Percentiles rank a stretch among this genome's conserved stretches.
phyloP scores from a whole-genome alignment of 495 filamentous ascomycete species.

The Jackrogersella minutella region DNA sequence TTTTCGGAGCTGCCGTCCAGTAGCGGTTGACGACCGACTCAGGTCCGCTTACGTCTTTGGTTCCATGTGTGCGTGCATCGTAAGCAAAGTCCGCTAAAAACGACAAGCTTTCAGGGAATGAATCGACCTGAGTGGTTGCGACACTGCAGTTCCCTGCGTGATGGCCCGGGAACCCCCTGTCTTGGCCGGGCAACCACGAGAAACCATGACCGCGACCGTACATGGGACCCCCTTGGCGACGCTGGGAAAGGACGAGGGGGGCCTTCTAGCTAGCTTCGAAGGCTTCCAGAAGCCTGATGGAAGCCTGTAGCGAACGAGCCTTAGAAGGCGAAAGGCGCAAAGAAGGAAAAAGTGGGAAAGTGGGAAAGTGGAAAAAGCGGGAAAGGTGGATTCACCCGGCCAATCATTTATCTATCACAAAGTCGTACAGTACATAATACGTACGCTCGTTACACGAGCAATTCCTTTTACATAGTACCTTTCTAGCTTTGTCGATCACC shows the following conservation, averaged over 20 bases:
- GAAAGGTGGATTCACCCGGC: constrained; percentile 33
- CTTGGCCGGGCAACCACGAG: constrained; percentile 31
- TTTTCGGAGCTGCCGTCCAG: constrained; percentile 38
- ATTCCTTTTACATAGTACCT: constrained; percentile 10
- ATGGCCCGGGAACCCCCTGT: constrained; percentile 34
- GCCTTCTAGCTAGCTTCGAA: constrained; percentile 39
- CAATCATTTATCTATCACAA: constrained; percentile 10
- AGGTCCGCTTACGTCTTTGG: constrained; percentile 39
- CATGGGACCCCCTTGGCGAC: neutral
- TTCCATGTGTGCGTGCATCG: constrained; percentile 28
- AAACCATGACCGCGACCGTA: too few species aligned
- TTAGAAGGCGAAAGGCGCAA: constrained; percentile 17
- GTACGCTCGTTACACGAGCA: constrained; percentile 3
- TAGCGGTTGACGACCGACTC: constrained; percentile 24
- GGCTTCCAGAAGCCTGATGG: constrained; percentile 45
- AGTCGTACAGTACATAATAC: constrained; percentile 25
- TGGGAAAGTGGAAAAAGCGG: constrained; percentile 27
- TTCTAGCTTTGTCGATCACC: constrained; percentile 32
- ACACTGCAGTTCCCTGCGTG: constrained; percentile 29
- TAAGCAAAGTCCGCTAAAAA: constrained; percentile 37
- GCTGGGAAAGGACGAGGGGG: neutral
- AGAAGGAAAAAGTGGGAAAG: constrained; percentile 22
- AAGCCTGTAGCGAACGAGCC: constrained; percentile 37
- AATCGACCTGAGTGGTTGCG: constrained; percentile 30
- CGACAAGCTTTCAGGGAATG: constrained; percentile 32